A percentile compares a stretch with the other conserved stretches of the same genome.
Conservation (phyloP, 176 grass and related monocot genomes). For the Pharus latifolius region DNA sequence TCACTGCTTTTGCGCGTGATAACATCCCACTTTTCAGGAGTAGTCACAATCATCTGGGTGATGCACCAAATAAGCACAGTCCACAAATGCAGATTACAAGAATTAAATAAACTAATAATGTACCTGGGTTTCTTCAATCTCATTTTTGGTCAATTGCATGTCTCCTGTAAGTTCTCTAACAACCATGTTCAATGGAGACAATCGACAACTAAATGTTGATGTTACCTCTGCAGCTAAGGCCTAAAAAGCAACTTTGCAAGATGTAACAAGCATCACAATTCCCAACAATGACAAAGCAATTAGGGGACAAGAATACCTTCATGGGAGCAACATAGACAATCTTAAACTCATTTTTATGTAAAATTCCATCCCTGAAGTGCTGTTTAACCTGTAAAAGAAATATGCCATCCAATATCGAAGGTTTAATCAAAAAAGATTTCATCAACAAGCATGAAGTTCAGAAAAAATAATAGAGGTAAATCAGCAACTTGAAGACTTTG, state of each 20-base stretch:
- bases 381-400: slow-evolving; percentile 75
- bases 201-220: slow-evolving; percentile 65
- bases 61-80: slow-evolving; percentile 16
- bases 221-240: slow-evolving; percentile 95
- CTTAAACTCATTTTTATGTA: slow-evolving; percentile 97
- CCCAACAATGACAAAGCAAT: background rate
- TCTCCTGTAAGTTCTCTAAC: slow-evolving; percentile 95
- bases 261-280: background rate
- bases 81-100: background rate
- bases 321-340: slow-evolving; percentile 99
- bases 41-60: slow-evolving; percentile 93
- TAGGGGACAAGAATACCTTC: slow-evolving; percentile 59
- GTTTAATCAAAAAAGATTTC: background rate
- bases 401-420: slow-evolving; percentile 1
- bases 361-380: slow-evolving; percentile 85
- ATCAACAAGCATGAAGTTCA: background rate
- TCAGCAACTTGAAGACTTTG: slow-evolving; percentile 1
- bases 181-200: slow-evolving; percentile 69
- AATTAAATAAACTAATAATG: slow-evolving; percentile 3
- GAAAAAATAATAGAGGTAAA: background rate
- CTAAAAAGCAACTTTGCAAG: slow-evolving; percentile 37
- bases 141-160: slow-evolving; percentile 93
- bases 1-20: slow-evolving; percentile 99
- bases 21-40: slow-evolving; percentile 97
- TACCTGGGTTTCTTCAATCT: slow-evolving; percentile 87